These are phyloP conservation scores for Xylaria sp. DNA, from an alignment of 2,329 filamentous ascomycete species.

Conservation along the genomic window DNA sequence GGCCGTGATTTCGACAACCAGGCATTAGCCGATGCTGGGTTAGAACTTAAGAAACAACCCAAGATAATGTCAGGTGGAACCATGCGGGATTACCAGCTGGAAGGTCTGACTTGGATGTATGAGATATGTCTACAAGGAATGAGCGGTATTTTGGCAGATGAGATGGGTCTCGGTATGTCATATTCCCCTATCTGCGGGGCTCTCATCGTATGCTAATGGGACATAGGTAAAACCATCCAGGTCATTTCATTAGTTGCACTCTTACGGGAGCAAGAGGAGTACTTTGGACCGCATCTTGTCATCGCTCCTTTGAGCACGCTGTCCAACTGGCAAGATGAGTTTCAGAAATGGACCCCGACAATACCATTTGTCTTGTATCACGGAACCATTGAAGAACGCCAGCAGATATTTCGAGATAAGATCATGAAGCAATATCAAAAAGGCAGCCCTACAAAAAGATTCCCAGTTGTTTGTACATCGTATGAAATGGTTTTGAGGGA, in stretches of 20 bases:
- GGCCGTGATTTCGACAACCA: slow-evolving; percentile 70
- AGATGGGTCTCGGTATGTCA: slow-evolving; percentile 81
- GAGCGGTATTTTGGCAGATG: slow-evolving; percentile 90
- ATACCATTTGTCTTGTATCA: slow-evolving; percentile 94
- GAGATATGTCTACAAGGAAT: slow-evolving; percentile 83
- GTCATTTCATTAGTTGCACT: slow-evolving; percentile 89
- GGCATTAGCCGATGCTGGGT: slow-evolving; percentile 70
- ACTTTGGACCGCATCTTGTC: slow-evolving; percentile 88
- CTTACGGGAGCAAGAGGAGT: slow-evolving; percentile 85
- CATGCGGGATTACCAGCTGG: slow-evolving; percentile 94
- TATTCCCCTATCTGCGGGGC: background rate
- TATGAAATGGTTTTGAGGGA: slow-evolving; percentile 98
- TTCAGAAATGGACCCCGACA: slow-evolving; percentile 86
- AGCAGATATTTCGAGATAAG: slow-evolving; percentile 75
- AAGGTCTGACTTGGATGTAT: slow-evolving; percentile 95
- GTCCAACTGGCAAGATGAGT: slow-evolving; percentile 96
- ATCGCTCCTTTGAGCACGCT: slow-evolving; percentile 91
- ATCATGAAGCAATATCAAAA: slow-evolving; percentile 76
- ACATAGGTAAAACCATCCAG: slow-evolving; percentile 85
- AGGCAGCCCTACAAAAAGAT: slow-evolving; percentile 70
- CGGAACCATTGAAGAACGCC: slow-evolving; percentile 81
- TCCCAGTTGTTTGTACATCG: slow-evolving; percentile 92
- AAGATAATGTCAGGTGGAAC: slow-evolving; percentile 85
- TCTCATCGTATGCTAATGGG: slow-evolving; percentile 20
- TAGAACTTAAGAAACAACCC: slow-evolving; percentile 87